Base-by-base conservation (phyloP, 305 asterid genomes). In the Rubia balearica region DNA sequence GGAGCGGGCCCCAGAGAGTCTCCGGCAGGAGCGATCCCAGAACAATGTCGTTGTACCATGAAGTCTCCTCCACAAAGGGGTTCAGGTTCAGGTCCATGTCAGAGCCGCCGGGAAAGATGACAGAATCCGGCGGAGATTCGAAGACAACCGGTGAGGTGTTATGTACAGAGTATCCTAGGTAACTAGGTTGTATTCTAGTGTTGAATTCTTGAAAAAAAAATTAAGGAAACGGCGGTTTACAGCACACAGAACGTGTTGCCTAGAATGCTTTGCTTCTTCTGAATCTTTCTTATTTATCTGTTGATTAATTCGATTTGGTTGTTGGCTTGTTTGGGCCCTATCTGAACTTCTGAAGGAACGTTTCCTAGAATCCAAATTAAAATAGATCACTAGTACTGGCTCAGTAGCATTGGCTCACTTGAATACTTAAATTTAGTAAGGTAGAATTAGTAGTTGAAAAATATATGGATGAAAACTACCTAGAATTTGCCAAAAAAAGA, bases 1-100 rank as follows among this genome's bases (percentile, higher is more conserved):
- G 95, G 65, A 92, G 83, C 7, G 84, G 81, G 30, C 59, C 71
- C 87, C 85, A 83, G 90, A 84, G 84, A 40, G 78, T 83, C 70
- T 80, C 85, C 80, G 92, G 92, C 81, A 90, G 65, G 73, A 83
- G 16, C 36, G 91, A 41, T 1, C 92, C 90, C 59, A 92, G 84
- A n/a, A 90, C 96, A 70, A 92, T 56, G 80, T 81, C 77, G 82
- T 88, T 92, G 92, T 87, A 88, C 81, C 89, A 87, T 46, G 96
- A 87, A 0, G 98, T 86, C 74, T 92, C 96, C 49, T 84, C 96
- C 72, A 87, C 89, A 72, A 92, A 88, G 55, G 84, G 79, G 67
- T 75, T 77, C 83, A 82, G 64, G 78, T 88, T 83, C 89, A 17
- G 76, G 90, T 74, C 92, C 90, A 83, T 85, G 75, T 22, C 7